Conservation (phyloP, 805 yeast genomes). For the Maudiozyma barnettii region DNA sequence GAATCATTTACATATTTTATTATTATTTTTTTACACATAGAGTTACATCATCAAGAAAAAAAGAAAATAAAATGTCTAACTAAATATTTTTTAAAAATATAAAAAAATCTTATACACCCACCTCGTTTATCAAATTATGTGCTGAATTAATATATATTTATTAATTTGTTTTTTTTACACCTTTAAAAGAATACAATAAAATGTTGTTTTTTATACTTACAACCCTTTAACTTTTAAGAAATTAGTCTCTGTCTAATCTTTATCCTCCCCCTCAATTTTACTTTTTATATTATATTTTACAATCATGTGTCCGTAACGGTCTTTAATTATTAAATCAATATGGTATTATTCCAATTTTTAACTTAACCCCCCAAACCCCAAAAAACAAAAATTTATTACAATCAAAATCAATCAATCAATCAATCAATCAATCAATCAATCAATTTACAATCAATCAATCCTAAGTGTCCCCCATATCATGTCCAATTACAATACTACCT, state of each 20-base stretch:
- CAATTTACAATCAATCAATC: background rate
- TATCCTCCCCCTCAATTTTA: background rate
- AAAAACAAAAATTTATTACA: background rate
- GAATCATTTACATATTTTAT: background rate
- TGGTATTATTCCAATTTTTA: background rate
- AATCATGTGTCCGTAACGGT: conserved; percentile 9
- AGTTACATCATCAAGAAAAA: background rate
- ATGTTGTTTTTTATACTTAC: too few relatives aligned
- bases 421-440: conserved; percentile 1
- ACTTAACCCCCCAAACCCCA: background rate
- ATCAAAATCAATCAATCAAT: conserved; percentile 1
- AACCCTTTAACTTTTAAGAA: background rate
- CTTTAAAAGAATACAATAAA: too few relatives aligned
- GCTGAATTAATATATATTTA: background rate
- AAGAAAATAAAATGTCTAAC: conserved; percentile 18
- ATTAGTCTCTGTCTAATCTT: background rate
- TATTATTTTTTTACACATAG: background rate
- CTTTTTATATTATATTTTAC: background rate
- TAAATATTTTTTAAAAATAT: conserved; percentile 7
- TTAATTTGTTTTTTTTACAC: background rate
- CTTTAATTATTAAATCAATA: background rate
- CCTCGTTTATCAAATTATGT: conserved; percentile 3
- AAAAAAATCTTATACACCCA: background rate
- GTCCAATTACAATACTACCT: conserved; percentile 12
- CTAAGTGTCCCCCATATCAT: conserved; percentile 3